Percentiles rank a stretch among this genome's conserved stretches.
Conservation (phyloP, 164 flowering plant species). For the Sextonia rubra region DNA sequence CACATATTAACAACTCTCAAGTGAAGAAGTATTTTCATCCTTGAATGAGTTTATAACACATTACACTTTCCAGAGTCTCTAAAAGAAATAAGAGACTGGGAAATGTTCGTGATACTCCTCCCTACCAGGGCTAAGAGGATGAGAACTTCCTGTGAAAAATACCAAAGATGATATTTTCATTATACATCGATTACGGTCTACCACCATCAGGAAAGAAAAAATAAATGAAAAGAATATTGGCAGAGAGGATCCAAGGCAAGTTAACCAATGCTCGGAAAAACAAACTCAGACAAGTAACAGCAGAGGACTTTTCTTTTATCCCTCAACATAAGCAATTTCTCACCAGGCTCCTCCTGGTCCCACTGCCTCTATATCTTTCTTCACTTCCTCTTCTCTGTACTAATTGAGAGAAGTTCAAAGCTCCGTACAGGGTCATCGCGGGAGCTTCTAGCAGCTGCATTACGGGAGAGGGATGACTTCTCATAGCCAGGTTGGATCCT, state of each 20-base stretch:
- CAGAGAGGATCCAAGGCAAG: not conserved
- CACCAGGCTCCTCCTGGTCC: not conserved
- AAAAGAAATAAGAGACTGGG: not conserved
- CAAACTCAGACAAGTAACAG: not conserved
- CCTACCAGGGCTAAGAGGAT: not conserved
- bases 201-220: not conserved
- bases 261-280: not conserved
- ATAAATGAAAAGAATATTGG: not conserved
- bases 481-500: conserved; percentile 36
- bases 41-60: conserved; percentile 5
- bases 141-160: conserved; percentile 1
- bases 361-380: not conserved
- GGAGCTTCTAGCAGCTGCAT: conserved; percentile 20
- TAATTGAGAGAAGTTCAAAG: conserved; percentile 45
- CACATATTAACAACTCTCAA: conserved; percentile 8
- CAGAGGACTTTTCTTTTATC: not conserved
- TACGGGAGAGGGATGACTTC: conserved; percentile 27
- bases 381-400: conserved; percentile 40
- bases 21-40: conserved; percentile 4
- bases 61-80: conserved; percentile 1
- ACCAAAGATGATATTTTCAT: not conserved
- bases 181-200: not conserved
- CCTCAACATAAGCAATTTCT: not conserved
- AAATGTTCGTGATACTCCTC: not conserved
- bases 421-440: conserved; percentile 39